Evolutionary conservation across 352 stramenopile genomes (phyloP).

Genomic region (Halophytophthora polymorphica): DNA sequence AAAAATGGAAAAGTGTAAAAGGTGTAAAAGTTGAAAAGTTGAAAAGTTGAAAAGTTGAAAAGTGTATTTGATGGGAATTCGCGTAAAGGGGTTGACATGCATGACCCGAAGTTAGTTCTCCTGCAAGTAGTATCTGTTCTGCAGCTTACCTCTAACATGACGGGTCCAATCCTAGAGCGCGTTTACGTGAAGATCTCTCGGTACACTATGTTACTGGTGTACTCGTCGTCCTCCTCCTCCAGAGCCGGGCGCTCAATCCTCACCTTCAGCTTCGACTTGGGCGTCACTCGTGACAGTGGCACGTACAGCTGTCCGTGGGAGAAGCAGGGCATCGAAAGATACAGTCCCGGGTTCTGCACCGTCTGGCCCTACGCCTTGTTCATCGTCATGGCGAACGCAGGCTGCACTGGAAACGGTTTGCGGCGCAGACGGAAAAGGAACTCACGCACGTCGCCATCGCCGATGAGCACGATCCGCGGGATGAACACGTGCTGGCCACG

Average conservation of each 20-base stretch:
- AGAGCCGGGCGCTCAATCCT: not conserved
- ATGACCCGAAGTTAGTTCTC: too few species aligned
- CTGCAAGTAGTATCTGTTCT: too few species aligned
- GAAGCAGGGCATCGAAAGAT: constrained; percentile 1
- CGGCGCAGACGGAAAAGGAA: constrained; percentile 20
- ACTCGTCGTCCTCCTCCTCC: constrained; percentile 1
- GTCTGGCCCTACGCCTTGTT: constrained; percentile 13
- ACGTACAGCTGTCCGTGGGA: constrained; percentile 6
- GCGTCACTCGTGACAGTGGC: constrained; percentile 4
- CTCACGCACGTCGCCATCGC: constrained; percentile 8
- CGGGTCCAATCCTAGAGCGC: too few species aligned
- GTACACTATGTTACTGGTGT: constrained; percentile 12
- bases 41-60: too few species aligned
- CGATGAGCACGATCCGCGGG: constrained; percentile 16
- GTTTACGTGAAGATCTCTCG: constrained; percentile 6
- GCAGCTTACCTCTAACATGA: too few species aligned
- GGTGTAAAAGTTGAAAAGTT: too few species aligned
- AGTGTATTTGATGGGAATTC: too few species aligned
- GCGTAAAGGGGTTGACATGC: too few species aligned
- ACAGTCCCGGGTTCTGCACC: constrained; percentile 5
- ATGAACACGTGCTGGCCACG: constrained; percentile 12
- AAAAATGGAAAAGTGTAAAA: too few species aligned
- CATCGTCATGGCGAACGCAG: constrained; percentile 16
- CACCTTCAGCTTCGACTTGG: constrained; percentile 5
- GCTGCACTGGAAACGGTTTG: constrained; percentile 13